Percentiles rank a stretch among this genome's conserved stretches.
phyloP scores from a whole-genome alignment of 176 grass and related monocot species.

The Avena atlantica region DNA sequence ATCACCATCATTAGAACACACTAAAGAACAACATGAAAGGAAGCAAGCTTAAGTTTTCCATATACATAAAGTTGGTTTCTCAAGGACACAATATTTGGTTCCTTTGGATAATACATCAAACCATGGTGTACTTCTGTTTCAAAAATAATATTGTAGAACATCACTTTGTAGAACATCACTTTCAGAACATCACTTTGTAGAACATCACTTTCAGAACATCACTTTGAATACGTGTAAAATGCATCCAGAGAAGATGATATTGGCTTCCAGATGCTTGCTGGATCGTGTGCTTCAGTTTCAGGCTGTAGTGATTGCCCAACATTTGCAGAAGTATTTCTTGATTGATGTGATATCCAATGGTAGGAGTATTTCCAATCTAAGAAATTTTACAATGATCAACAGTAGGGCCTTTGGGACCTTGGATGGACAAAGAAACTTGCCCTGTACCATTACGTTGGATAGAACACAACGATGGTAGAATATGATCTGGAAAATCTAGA shows the following conservation, averaged over 20 bases:
- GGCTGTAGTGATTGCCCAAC: no score
- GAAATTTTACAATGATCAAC: background rate
- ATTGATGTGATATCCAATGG: slow-evolving; percentile 29
- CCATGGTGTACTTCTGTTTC: no score
- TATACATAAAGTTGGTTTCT: slow-evolving; percentile 15
- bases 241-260: no score
- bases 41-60: background rate
- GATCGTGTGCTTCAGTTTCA: no score
- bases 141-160: no score
- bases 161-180: no score
- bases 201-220: no score
- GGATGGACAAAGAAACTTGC: slow-evolving; percentile 34
- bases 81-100: background rate
- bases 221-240: no score
- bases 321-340: no score
- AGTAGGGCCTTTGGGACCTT: slow-evolving; percentile 32
- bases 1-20: background rate
- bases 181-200: no score
- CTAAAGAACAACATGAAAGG: background rate
- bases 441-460: slow-evolving; percentile 34
- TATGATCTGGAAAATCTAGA: background rate
- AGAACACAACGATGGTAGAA: slow-evolving; percentile 36
- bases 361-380: slow-evolving; percentile 41
- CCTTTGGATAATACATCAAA: background rate
- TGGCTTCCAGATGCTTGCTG: no score